A percentile compares a stretch with the other conserved stretches of the same genome.
phyloP scores from a whole-genome alignment of 371 early-diverging fungal species.

The Mucor saturninus region DNA sequence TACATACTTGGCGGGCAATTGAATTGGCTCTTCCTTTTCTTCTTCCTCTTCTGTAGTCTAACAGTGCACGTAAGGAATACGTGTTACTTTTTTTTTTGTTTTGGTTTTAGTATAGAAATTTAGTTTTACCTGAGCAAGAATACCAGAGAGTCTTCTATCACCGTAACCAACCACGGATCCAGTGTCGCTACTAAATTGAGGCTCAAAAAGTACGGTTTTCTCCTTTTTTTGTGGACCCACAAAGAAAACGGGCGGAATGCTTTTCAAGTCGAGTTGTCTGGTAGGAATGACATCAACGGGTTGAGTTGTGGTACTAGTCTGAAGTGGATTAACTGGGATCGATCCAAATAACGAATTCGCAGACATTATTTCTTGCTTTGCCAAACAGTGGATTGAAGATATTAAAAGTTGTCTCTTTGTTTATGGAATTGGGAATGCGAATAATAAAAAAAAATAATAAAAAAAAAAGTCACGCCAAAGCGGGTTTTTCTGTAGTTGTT shows the following conservation, averaged over 20 bases:
- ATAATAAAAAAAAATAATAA: too few relatives aligned
- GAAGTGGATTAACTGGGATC: not conserved
- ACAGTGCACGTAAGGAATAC: not conserved
- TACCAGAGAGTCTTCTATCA: slow-evolving; percentile 27
- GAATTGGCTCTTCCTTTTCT: not conserved
- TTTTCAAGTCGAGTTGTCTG: not conserved
- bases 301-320: too few relatives aligned
- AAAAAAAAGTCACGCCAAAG: too few relatives aligned
- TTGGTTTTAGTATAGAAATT: not conserved
- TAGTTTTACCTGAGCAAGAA: slow-evolving; percentile 23
- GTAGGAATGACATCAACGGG: too few relatives aligned
- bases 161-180: slow-evolving; percentile 18
- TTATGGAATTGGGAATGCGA: too few relatives aligned
- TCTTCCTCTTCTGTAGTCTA: not conserved
- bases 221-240: slow-evolving; percentile 10
- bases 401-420: too few relatives aligned
- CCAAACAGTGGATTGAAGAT: too few relatives aligned
- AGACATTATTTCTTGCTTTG: not conserved
- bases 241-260: slow-evolving; percentile 22
- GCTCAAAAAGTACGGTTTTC: not conserved
- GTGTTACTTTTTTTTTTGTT: not conserved
- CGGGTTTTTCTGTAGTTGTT: too few relatives aligned
- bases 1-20: not conserved
- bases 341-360: not conserved
- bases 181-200: not conserved